Base-by-base conservation (phyloP, 1,139 yeast species). In the Hansenula lynferdii region DNA sequence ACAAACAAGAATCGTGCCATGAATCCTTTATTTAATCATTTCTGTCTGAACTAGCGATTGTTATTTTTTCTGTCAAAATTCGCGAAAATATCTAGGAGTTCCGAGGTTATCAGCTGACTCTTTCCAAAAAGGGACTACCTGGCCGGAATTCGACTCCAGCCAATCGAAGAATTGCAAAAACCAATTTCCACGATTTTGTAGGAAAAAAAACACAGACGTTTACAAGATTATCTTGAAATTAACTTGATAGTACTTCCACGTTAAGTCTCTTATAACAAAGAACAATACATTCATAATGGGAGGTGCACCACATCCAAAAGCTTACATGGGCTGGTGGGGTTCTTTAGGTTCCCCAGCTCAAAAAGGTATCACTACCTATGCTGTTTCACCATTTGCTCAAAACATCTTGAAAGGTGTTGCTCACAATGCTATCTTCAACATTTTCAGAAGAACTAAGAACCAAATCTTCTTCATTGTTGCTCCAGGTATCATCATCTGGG, bases 311-410 rank as follows among this genome's bases (percentile, higher is more conserved):
- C 78, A 79, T 57, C 82, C 84, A 61, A 79, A 77, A 59, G 63
- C 90, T 59, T 89, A 85, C 62, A 80, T 85, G 90, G 97, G 97
- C 58, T 89, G 96, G 96, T 89, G 97, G 97, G 97, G 97, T 61
- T 64, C 72, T 70, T 65, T 64, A 51, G 33, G 95, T 48, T 75
- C 86, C 65, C 94, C 95, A 61, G 77, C 77, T 61, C 97, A 90
- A 73, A 89, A 86, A 69, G 82, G 85, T 65, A 72, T 85, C 54
- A 80, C 89, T 45, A 75, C 80, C 41, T 94, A 92, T 74, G 72
- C 96, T 42, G 90, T 92, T 47, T 85, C 98, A 48, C 95, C 97
- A 48, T 85, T 75, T 56, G 97, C 96, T 44, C 95, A 94, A 67
- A 82, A 79, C 65, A 97, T 97, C 43, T 74, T 92, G 62, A 83